phyloP scores from a whole-genome alignment of 73 alveolate genomes.

The Urostyla sp. region DNA sequence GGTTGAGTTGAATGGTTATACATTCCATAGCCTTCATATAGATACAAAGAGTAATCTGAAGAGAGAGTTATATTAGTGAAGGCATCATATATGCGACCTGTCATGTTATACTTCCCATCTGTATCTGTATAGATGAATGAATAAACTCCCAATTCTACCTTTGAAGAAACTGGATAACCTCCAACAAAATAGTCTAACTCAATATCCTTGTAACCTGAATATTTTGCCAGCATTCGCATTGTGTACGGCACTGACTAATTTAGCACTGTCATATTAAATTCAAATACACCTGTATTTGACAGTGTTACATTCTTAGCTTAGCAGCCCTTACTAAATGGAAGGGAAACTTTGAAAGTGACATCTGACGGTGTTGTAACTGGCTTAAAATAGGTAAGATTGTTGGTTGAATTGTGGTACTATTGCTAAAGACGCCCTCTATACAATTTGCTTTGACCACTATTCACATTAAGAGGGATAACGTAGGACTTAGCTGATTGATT shows the following conservation, averaged over 20 bases:
- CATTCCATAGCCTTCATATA: conserved; percentile 46
- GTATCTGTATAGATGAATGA: conserved; percentile 7
- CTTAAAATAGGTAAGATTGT: conserved; percentile 3
- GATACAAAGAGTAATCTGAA: conserved; percentile 12
- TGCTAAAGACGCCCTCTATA: conserved; percentile 29
- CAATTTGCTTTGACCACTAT: background rate
- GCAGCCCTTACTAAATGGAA: conserved; percentile 12
- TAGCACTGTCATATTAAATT: conserved; percentile 16
- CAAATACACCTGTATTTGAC: conserved; percentile 32
- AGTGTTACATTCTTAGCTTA: background rate
- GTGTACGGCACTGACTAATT: conserved; percentile 22
- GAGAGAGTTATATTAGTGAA: conserved; percentile 40
- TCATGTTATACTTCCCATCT: background rate
- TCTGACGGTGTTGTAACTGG: background rate
- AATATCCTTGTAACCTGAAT: background rate
- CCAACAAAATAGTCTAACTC: conserved; percentile 40
- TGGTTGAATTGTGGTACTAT: conserved; percentile 5
- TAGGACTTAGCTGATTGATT: background rate
- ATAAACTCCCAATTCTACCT: conserved; percentile 41
- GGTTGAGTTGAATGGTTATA: background rate
- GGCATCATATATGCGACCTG: conserved; percentile 52
- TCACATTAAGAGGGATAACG: background rate
- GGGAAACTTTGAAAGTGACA: conserved; percentile 3
- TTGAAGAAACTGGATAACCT: conserved; percentile 23
- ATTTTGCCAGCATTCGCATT: conserved; percentile 3